Conservation (phyloP, 768 basidiomycete species). For the Boletus speciosus region DNA sequence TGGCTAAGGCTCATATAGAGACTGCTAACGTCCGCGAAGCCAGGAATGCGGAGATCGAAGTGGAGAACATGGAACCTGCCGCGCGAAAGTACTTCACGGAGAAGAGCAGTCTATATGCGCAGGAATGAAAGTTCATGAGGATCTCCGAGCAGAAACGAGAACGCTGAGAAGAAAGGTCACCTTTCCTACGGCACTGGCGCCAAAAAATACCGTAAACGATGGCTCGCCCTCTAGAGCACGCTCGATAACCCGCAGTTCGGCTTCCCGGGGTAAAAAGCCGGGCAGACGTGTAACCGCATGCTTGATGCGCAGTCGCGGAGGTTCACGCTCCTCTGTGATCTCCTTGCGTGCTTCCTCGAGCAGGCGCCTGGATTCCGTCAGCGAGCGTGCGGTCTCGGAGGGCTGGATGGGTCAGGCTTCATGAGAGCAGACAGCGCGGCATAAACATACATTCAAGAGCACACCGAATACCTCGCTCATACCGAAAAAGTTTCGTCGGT, state of each 20-base stretch:
- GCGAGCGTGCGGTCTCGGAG: constrained; percentile 70
- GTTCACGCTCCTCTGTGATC: constrained; percentile 64
- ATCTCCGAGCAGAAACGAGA: not conserved
- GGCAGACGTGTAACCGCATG: constrained; percentile 79
- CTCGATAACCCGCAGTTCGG: constrained; percentile 64
- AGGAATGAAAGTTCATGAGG: not conserved
- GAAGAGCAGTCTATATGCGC: constrained; percentile 59
- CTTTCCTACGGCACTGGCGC: constrained; percentile 81
- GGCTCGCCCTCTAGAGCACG: constrained; percentile 64
- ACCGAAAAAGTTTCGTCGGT: constrained; percentile 73
- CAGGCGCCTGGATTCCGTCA: constrained; percentile 72
- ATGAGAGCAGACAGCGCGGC: not conserved
- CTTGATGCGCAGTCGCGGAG: constrained; percentile 61
- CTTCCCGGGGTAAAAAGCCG: constrained; percentile 65
- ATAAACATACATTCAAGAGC: constrained; percentile 59
- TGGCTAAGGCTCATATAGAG: constrained; percentile 73
- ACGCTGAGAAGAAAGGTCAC: constrained; percentile 30
- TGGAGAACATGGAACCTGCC: constrained; percentile 75
- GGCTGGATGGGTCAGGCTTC: constrained; percentile 45
- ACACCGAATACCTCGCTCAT: constrained; percentile 77
- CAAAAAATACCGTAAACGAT: constrained; percentile 76
- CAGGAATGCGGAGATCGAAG: constrained; percentile 80
- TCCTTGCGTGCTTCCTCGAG: constrained; percentile 78
- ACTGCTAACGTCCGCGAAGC: constrained; percentile 77
- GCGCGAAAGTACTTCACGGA: constrained; percentile 70